Percentiles rank a stretch among this genome's conserved stretches.
Conservation (phyloP, 1,284 basidiomycete species). For the Hypsizygus ulmarius region DNA sequence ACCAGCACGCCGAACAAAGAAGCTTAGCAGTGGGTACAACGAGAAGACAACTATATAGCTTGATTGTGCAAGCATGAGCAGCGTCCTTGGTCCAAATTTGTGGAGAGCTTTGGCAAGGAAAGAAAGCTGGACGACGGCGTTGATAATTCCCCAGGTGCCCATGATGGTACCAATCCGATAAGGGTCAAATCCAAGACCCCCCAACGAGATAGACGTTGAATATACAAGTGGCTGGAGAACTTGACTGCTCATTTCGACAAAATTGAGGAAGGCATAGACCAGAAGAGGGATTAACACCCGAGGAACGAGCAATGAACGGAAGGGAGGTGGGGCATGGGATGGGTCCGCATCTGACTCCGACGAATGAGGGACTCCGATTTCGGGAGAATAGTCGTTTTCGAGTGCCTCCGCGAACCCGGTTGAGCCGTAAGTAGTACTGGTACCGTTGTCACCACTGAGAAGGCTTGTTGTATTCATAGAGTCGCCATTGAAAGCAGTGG, state of each 20-base stretch:
- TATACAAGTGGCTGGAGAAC: constrained; percentile 37
- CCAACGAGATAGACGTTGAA: constrained; percentile 30
- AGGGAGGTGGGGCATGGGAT: constrained; percentile 14
- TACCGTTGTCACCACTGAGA: constrained; percentile 4
- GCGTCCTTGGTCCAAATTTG: constrained; percentile 25
- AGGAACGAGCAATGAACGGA: constrained; percentile 29
- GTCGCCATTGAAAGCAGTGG: not conserved
- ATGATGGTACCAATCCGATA: constrained; percentile 31
- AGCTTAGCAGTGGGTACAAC: constrained; percentile 28
- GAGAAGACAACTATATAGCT: constrained; percentile 23
- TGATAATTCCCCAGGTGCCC: constrained; percentile 29
- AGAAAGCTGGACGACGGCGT: constrained; percentile 29
- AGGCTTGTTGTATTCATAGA: constrained; percentile 12
- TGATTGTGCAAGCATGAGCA: constrained; percentile 21
- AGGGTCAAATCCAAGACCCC: constrained; percentile 33
- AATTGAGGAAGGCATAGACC: constrained; percentile 32
- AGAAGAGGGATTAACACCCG: constrained; percentile 31
- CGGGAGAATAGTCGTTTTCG: not conserved
- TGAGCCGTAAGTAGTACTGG: constrained; percentile 15
- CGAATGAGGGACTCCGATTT: no score
- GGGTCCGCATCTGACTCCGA: no score
- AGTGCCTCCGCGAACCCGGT: not conserved
- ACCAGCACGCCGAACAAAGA: constrained; percentile 27
- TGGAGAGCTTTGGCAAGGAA: constrained; percentile 26
- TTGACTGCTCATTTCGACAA: constrained; percentile 35